phyloP scores from a whole-genome alignment of 805 yeast species.

The Sugiyamaella boreocaroliniensis region DNA sequence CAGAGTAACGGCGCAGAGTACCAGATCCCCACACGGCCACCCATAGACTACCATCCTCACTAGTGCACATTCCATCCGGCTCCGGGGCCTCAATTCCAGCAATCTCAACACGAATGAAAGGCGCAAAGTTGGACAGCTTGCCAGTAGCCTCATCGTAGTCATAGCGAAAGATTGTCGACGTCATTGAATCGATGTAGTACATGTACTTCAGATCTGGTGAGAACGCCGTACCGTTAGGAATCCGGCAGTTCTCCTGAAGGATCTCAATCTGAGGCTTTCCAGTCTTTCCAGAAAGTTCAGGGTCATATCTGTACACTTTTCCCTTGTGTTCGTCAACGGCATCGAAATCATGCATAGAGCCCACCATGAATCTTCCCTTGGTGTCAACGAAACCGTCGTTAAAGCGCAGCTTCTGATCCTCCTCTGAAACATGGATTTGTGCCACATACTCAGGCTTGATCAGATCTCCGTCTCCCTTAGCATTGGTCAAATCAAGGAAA shows the following conservation, averaged over 20 bases:
- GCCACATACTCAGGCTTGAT: conserved; percentile 30
- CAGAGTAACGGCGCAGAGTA: conserved; percentile 48
- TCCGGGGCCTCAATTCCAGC: conserved; percentile 32
- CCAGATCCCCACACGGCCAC: conserved; percentile 61
- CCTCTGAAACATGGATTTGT: conserved; percentile 16
- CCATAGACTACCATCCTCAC: conserved; percentile 48
- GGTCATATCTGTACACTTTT: conserved; percentile 39
- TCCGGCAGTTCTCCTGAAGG: conserved; percentile 38
- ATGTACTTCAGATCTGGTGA: conserved; percentile 34
- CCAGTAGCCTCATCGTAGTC: conserved; percentile 38
- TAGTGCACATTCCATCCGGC: conserved; percentile 76
- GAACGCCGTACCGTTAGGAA: conserved; percentile 74
- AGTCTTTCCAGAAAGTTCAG: conserved; percentile 24
- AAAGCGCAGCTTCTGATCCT: conserved; percentile 39
- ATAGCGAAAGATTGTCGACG: conserved; percentile 42
- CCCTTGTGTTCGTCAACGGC: conserved; percentile 40
- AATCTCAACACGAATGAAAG: conserved; percentile 35
- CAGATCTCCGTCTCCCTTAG: conserved; percentile 25
- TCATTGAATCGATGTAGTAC: conserved; percentile 50
- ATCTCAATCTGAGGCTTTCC: conserved; percentile 11
- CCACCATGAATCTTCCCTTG: conserved; percentile 70
- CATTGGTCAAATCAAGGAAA: conserved; percentile 38
- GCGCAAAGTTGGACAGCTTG: conserved; percentile 33
- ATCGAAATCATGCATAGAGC: conserved; percentile 50
- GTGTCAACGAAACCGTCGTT: conserved; percentile 82